Evolutionary conservation across 2,329 filamentous ascomycete species (phyloP), one percentile per base, ranked within the genome.

Genomic region (Achaetomium macrosporum): DNA sequence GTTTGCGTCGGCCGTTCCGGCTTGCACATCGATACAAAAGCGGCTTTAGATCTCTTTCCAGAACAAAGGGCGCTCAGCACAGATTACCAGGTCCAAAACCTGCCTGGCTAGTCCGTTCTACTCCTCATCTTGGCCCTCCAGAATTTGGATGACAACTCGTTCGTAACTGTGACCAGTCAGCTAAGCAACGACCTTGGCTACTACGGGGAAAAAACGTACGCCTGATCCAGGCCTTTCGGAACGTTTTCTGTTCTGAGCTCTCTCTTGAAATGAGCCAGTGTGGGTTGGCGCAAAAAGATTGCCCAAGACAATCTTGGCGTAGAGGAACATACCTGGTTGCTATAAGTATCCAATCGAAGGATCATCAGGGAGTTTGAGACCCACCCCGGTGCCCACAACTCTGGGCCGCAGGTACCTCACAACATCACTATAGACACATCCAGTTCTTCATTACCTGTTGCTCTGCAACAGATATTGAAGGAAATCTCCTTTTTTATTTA

Each of bases 1-100:
- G 33, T 50, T 39, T 5, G 20, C 15, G n/a, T 50, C 47, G 19
- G 47, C 47, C 4, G 47, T 50, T 16, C 19, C 47, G 13, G 40
- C 5, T 25, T 37, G 9, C 9, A 50, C 41, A 11, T 43, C 31
- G 19, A 50, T 50, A 33, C 47, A 50, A 15, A 50, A 39, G 19
- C 40, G 40, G 29, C 11, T 25, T 36, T 50, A 20, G 7, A 50
- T 49, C 40, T 49, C 47, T 15, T 49, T 49, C 47, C 47, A 49
- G 25, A 49, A 36, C 15, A 50, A 12, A 10, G 47, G 47, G 2
- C 47, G 40, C 15, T 50, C 47, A 8, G 47, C 47, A 10, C 47
- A 50, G 9, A 50, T 36, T 1, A 50, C 47, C 8, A 50, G 47
- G 31, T 37, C 19, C 40, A 50, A n/a, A 8, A 50, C 43, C 6